These are phyloP conservation scores for Xerocomellus intermedius DNA, from an alignment of 768 basidiomycete species.

Conservation along the genomic window DNA sequence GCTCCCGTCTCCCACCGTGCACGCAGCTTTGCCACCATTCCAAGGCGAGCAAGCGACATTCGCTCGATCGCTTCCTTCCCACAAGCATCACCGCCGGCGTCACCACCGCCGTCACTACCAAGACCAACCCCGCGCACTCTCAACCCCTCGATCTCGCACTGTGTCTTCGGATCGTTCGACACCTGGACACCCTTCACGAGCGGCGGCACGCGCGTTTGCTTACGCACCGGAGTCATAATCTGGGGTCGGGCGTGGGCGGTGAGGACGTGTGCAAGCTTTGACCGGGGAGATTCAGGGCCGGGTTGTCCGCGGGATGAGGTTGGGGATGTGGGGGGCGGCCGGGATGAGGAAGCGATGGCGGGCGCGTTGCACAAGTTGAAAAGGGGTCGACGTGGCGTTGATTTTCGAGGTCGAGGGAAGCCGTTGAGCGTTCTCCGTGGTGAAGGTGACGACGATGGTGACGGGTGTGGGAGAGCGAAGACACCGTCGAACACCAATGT, in stretches of 20 bases:
- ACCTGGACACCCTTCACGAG: background rate
- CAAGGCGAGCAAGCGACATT: slow-evolving; percentile 4
- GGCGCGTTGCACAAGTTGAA: background rate
- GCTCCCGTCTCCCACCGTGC: slow-evolving; percentile 18
- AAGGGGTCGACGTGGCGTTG: background rate
- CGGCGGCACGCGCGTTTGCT: background rate
- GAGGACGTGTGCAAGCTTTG: slow-evolving; percentile 23
- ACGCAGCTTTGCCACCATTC: slow-evolving; percentile 22
- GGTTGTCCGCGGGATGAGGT: background rate
- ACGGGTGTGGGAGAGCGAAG: slow-evolving; percentile 13
- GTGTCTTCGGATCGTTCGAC: slow-evolving; percentile 5
- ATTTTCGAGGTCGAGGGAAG: slow-evolving; percentile 5
- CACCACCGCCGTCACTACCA: background rate
- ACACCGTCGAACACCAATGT: slow-evolving; percentile 21
- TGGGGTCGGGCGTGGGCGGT: background rate
- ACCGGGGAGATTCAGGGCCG: slow-evolving; percentile 15
- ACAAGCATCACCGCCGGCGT: too few relatives aligned
- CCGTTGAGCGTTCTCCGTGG: background rate
- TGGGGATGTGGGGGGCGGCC: background rate
- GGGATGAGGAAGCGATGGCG: background rate
- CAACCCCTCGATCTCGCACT: slow-evolving; percentile 10
- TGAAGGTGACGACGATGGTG: background rate
- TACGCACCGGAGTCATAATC: background rate
- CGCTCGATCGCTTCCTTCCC: background rate
- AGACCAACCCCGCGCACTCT: background rate